Evolutionary conservation across 2,329 filamentous ascomycete species (phyloP), one percentile per base, ranked within the genome.

Genomic region (Trichothecium sympodiale): DNA sequence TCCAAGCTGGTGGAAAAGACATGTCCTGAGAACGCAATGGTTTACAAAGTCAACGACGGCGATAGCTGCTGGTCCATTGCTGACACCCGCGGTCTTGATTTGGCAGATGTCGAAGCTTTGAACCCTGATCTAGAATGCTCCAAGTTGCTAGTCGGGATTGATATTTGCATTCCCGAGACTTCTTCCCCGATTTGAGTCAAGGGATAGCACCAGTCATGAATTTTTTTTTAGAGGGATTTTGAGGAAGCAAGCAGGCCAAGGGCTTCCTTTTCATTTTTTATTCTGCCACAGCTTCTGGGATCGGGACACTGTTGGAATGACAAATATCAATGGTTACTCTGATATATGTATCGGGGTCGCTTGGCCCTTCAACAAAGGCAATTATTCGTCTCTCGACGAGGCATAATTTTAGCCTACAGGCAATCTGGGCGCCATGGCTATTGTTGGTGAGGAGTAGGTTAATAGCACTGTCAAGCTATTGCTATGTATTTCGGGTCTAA

Each of bases 11-110:
- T 25, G 20, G 20, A 10, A 6, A 25, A 25, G 10, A 38, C 42
- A 6, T 62, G 62, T 26, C 42, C 38, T 0, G 49, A 51, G 13
- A 54, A 54, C 31, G 47, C 44, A 15, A 44, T 43, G 15, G 45
- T 51, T 5, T 63, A 71, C 44, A 51, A 52, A 27, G 53, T 76
- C 30, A 43, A 55, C 34, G 35, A 52, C 7, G 68, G 65, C 5
- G 67, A 75, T 41, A 70, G 66, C 7, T 74, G 71, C 49, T 74
- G 67, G 68, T 61, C 49, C 5, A 61, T 76, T 47, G 66, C 62
- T 2, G 45, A 71, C 38, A 48, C 43, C 23, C 49, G 56, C 38
- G 55, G 55, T n/a, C 39, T 67, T 37, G 54, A 51, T 29, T 54
- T 74, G 16, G 63, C 68, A 12, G 60, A 61, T 15, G 46, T 76